Base-by-base conservation (phyloP, 192 early-diverging fungal genomes). In the Spizellomyces punctatus region DNA sequence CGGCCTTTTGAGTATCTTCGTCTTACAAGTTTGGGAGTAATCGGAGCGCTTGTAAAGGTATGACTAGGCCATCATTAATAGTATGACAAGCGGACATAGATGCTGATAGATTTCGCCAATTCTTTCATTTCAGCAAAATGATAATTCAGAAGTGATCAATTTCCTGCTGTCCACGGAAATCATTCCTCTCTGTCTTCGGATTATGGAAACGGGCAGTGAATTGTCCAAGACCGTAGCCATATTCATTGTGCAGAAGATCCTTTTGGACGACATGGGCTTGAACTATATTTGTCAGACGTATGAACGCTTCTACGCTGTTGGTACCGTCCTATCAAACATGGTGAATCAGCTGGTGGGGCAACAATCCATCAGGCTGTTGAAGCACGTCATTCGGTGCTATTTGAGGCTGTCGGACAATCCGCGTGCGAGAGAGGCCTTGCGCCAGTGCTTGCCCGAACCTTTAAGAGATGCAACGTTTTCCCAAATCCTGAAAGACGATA, bases 191-290 rank as follows among this genome's bases (percentile, higher is more conserved):
- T 98, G 95, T 76, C 81, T 99, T n/a, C 91, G 96, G 68, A 99
- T 99, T 72, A 96, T 99, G 94, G 96, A 99, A 75, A 94, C 92
- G 66, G 96, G 96, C 46, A 91, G 88, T 72, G 96, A 99, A 74
- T 88, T 98, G 47, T 96, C 93, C 66, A 99, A 99, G 75, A 96
- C 95, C 42, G 96, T 99, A 46, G 96, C 96, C n/a, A 99, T 96
- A 27, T 98, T 99, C 80, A 96, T 99, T 68, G 95, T 99, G 47
- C 96, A 99, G 79, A 94, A 96, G 69, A 98, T 99, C 41, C 86
- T 99, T 27, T 78, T 94, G 50, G 95, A 98, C 77, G 95, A 98
- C 41, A 91, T 92, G 69, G 96, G 96, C 2, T 85, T 99, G 56
- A 81, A 80, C 58, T 94, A 94, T 74, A 93, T 94, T 60, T 94